Evolutionary conservation across 2,329 filamentous ascomycete genomes (phyloP), one percentile per base, ranked within the genome.

Genomic region (Pyrenophora graminea): DNA sequence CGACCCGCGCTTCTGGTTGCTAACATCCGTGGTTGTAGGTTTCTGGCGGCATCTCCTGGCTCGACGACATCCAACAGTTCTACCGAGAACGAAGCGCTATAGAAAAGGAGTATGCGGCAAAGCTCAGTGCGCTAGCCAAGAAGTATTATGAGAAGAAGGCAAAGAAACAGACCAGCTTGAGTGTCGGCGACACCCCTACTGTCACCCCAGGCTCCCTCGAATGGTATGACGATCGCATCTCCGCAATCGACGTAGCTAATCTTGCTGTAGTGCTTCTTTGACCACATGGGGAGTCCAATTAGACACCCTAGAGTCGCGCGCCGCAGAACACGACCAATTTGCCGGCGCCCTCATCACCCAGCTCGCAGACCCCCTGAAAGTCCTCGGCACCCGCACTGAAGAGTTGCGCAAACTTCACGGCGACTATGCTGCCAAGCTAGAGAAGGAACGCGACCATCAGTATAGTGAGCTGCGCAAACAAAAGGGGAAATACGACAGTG

Each of bases 121-220:
- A 93, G 76, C 85, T 99, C 59, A 89, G 85, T 63, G 86, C 85
- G 2, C 80, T 99, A 43, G 94, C 93, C 48, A 96, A 94, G 79
- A 97, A 94, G 74, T 97, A 97, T 79, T 94, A 91, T 70, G 95
- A 99, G 68, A 95, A 95, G 80, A 99, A 97, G 80, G 86, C 90
- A 39, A 91, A 87, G 76, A 97, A 94, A 78, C 88, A 88, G 37
- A 88, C 91, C 62, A 87, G 82, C 66, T 75, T 99, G 64, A 97
- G 92, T 71, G 94, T 97, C 45, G 94, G 94, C 67, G 94, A 99
- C 67, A 94, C 87, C 19, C 94, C 94, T 32, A 85, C 85, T 51
- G 88, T 97, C 81, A 97, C 94, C 2, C 94, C 94, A 1, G 94
- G 95, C 2, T 97, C 93, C 30, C 83, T 99, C 45, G 94, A 99